A percentile compares a stretch with the other conserved stretches of the same genome.
phyloP scores from a whole-genome alignment of 768 basidiomycete genomes.

The Gloeopeniophorella convolvens region DNA sequence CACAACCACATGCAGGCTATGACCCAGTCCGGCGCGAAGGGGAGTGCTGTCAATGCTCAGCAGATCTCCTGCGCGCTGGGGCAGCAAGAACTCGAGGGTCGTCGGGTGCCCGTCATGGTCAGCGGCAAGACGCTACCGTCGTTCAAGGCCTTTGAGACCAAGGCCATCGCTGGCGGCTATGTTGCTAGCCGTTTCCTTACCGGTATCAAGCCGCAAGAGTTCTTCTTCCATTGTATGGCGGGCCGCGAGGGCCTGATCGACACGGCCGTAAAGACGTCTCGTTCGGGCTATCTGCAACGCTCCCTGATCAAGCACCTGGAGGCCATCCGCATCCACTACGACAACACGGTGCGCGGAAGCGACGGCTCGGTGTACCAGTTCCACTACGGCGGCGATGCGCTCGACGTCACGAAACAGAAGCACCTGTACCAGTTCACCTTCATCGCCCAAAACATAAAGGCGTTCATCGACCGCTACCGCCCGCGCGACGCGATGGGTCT shows the following conservation, averaged over 20 bases:
- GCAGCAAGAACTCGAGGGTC: slow-evolving; percentile 96
- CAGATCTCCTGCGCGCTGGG: slow-evolving; percentile 98
- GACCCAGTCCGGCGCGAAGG: slow-evolving; percentile 98
- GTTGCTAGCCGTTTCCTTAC: slow-evolving; percentile 98
- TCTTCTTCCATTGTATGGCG: slow-evolving; percentile 99
- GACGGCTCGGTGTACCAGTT: slow-evolving; percentile 95
- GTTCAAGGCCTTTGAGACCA: slow-evolving; percentile 97
- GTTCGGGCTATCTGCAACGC: slow-evolving; percentile 95
- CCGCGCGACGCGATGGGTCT: slow-evolving; percentile 51
- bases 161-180: slow-evolving; percentile 95
- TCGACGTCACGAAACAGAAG: slow-evolving; percentile 97
- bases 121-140: slow-evolving; percentile 97
- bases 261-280: slow-evolving; percentile 97
- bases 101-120: slow-evolving; percentile 98
- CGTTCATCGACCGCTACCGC: slow-evolving; percentile 65
- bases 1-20: slow-evolving; percentile 99
- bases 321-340: slow-evolving; percentile 94
- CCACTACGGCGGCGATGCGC: slow-evolving; percentile 90
- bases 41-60: slow-evolving; percentile 92
- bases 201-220: slow-evolving; percentile 96
- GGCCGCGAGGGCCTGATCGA: slow-evolving; percentile 98
- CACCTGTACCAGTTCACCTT: slow-evolving; percentile 93
- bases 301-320: slow-evolving; percentile 99
- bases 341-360: slow-evolving; percentile 94
- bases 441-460: slow-evolving; percentile 76